Conservation (phyloP, 768 basidiomycete species). For the Leccinum disarticulatum region DNA sequence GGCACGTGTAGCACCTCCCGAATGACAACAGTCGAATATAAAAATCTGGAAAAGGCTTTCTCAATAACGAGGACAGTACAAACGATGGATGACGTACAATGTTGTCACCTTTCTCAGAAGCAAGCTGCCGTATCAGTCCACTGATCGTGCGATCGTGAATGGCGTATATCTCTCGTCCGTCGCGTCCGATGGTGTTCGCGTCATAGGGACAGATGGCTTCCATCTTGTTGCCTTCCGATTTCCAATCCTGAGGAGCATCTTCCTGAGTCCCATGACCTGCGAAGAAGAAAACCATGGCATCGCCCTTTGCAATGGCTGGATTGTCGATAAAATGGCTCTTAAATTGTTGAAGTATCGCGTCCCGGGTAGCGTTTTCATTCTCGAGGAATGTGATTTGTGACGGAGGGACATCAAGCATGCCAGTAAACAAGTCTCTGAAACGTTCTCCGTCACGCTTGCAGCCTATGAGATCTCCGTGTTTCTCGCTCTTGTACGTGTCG, state of each 20-base stretch:
- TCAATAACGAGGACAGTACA: neutral
- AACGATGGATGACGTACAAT: constrained; percentile 7
- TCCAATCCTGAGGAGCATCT: constrained; percentile 16
- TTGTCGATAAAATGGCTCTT: constrained; percentile 13
- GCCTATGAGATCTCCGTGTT: neutral
- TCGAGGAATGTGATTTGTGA: constrained; percentile 16
- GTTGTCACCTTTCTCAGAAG: constrained; percentile 19
- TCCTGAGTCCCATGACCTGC: constrained; percentile 18
- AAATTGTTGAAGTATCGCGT: constrained; percentile 8
- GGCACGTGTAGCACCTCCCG: constrained; percentile 17
- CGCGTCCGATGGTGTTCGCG: constrained; percentile 1
- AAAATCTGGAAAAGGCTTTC: constrained; percentile 5
- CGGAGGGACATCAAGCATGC: constrained; percentile 12
- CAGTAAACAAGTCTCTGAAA: constrained; percentile 10
- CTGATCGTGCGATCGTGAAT: constrained; percentile 20
- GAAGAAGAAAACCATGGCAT: constrained; percentile 21
- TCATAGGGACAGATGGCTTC: constrained; percentile 20
- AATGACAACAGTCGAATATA: constrained; percentile 22
- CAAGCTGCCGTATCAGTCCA: constrained; percentile 15
- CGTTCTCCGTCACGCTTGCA: constrained; percentile 21
- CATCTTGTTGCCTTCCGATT: constrained; percentile 12
- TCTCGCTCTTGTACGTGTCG: constrained; percentile 9
- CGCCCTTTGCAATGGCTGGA: constrained; percentile 7
- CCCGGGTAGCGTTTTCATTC: constrained; percentile 17
- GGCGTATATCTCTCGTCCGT: constrained; percentile 7